A percentile compares a stretch with the other conserved stretches of the same genome.
Conservation (phyloP, 23 red algal species). For the Gracilaria caudata region DNA sequence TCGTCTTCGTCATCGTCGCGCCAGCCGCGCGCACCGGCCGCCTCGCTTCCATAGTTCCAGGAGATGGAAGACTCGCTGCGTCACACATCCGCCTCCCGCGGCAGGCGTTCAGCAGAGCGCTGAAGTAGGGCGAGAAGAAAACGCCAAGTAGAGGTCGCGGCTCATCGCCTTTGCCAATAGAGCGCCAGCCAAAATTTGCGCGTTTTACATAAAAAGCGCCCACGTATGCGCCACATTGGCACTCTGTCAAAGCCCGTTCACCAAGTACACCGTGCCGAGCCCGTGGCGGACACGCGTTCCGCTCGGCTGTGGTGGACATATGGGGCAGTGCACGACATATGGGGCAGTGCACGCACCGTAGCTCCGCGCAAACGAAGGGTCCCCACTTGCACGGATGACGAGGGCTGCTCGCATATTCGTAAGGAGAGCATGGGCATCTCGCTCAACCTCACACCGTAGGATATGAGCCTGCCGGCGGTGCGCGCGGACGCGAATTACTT, state of each 20-base stretch:
- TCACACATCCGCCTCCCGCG: not conserved
- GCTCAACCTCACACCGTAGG: conserved; percentile 19
- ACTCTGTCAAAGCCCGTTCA: not conserved
- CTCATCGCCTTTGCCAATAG: not conserved
- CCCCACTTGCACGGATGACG: too few relatives aligned
- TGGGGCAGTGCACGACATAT: too few relatives aligned
- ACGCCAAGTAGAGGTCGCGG: not conserved
- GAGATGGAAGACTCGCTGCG: conserved; percentile 63
- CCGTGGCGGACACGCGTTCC: conserved; percentile 75
- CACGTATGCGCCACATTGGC: not conserved
- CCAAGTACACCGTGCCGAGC: conserved; percentile 55
- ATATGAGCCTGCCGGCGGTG: not conserved
- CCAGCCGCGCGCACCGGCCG: not conserved
- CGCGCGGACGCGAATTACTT: conserved; percentile 36
- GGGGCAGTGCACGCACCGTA: too few relatives aligned
- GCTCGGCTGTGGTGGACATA: too few relatives aligned
- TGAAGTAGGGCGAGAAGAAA: too few relatives aligned
- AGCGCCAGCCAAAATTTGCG: not conserved
- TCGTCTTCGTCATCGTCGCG: conserved; percentile 15
- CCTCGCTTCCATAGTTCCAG: conserved; percentile 51
- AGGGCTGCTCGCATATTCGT: too few relatives aligned
- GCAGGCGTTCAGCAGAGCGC: not conserved
- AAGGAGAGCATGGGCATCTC: conserved; percentile 13
- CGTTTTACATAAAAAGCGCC: not conserved
- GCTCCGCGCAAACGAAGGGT: conserved; percentile 56